Percentiles rank a stretch among this genome's conserved stretches.
Conservation (phyloP, 169 alveolate genomes). For the Blepharisma undulans region DNA sequence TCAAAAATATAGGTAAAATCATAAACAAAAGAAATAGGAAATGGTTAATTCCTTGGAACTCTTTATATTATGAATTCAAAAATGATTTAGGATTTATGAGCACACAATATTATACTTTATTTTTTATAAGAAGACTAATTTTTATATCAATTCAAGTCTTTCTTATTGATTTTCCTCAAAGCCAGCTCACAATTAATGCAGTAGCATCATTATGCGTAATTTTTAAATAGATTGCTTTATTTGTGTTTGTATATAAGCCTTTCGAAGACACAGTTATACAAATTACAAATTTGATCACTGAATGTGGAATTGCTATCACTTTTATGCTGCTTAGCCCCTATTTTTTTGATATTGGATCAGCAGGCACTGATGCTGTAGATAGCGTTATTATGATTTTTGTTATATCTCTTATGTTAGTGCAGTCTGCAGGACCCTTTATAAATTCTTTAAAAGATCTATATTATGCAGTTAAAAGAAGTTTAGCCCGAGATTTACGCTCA, state of each 20-base stretch:
- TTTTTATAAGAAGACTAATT: background rate
- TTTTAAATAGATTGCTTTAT: background rate
- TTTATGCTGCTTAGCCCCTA: too few species aligned
- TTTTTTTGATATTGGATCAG: too few species aligned
- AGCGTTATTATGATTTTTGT: too few species aligned
- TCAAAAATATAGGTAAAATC: background rate
- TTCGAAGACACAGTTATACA: background rate
- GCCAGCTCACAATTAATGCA: background rate
- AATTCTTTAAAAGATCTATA: too few species aligned
- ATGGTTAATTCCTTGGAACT: background rate
- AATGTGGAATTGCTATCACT: background rate
- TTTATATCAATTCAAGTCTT: background rate
- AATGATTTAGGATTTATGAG: background rate
- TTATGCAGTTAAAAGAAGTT: too few species aligned
- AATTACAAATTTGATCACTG: background rate
- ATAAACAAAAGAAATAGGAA: background rate
- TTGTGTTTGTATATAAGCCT: background rate
- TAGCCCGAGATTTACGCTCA: too few species aligned
- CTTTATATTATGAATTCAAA: background rate
- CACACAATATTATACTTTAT: background rate
- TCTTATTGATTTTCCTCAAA: background rate
- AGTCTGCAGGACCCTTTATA: too few species aligned
- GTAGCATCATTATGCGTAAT: background rate
- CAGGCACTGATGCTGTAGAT: too few species aligned
- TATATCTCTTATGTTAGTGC: too few species aligned